These are phyloP conservation scores for Globisporangium canariense DNA, from an alignment of 352 stramenopile species.

Conservation along the genomic window DNA sequence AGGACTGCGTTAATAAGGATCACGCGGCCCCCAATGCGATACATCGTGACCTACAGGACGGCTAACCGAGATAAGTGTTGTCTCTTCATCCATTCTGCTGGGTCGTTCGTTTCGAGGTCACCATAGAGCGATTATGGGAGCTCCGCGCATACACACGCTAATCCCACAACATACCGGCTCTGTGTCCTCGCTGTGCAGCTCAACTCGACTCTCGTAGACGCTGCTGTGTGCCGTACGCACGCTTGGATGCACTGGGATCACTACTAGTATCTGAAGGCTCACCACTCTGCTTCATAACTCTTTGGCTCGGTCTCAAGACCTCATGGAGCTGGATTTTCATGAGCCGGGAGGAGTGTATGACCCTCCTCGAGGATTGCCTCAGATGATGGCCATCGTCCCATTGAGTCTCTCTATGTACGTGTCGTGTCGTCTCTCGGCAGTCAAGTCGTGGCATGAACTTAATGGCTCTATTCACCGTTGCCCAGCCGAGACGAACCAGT, in stretches of 20 bases:
- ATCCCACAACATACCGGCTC: too few species aligned
- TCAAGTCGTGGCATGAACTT: not conserved
- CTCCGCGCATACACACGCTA: too few species aligned
- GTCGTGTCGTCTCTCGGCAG: not conserved
- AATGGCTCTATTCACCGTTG: not conserved
- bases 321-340: not conserved
- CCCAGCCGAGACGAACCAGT: not conserved
- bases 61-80: too few species aligned
- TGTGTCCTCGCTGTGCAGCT: too few species aligned
- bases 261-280: not conserved
- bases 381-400: not conserved
- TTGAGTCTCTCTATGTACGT: not conserved
- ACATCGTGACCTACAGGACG: too few species aligned
- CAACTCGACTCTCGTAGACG: too few species aligned
- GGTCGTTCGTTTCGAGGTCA: too few species aligned
- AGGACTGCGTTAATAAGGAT: too few species aligned
- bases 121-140: too few species aligned
- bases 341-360: not conserved
- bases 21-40: too few species aligned
- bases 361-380: not conserved
- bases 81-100: too few species aligned
- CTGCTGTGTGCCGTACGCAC: too few species aligned
- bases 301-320: not conserved
- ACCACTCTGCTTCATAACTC: not conserved
- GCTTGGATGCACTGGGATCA: not conserved